Evolutionary conservation across 495 filamentous ascomycete genomes (phyloP), one percentile per base, ranked within the genome.

Genomic region (Pyrenula aspistea): DNA sequence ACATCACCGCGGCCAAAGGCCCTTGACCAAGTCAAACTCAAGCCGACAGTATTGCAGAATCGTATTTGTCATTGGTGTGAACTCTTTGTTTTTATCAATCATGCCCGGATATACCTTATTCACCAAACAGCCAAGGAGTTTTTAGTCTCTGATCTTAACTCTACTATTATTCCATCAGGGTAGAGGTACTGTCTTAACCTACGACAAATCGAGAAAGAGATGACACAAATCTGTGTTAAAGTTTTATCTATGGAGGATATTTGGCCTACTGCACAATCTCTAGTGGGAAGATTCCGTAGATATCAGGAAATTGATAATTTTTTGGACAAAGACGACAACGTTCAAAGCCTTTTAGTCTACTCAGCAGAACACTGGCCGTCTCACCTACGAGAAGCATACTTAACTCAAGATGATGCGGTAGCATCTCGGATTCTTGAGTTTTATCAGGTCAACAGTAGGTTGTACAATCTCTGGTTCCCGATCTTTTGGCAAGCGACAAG

Each of bases 81-180:
- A 2, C 62, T 64, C 12, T 69, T 74, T 22, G 49, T 74, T 1
- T 57, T 57, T n/a, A 59, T 73, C 11, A 61, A 59, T 25, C 56
- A 67, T 42, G 60, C 59, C 3, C 58, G 55, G 21, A 55, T 72
- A 12, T 69, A 65, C 55, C 60, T 63, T 2, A 56, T 63, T 10
- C 61, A 65, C 49, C 60, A 63, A 53, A 63, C 62, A 24, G 62
- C 53, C 2, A 63, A 56, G 24, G 61, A 64, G 4, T 64, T 60
- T 49, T 12, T 62, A 19, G 24, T 57, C 1, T 21, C 24, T 12
- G 54, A 63, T 49, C 4, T 8, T 11, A 56, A n/a, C 56, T 49
- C 50, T 19, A 36, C 20, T 12, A 24, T 3, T 21, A 15, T 3
- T 22, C 3, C 11, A 50, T 52, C 8, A 8, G 19, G 22, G 8